Evolutionary conservation across 768 basidiomycete genomes (phyloP).

Genomic region (Boletus coccyginus): DNA sequence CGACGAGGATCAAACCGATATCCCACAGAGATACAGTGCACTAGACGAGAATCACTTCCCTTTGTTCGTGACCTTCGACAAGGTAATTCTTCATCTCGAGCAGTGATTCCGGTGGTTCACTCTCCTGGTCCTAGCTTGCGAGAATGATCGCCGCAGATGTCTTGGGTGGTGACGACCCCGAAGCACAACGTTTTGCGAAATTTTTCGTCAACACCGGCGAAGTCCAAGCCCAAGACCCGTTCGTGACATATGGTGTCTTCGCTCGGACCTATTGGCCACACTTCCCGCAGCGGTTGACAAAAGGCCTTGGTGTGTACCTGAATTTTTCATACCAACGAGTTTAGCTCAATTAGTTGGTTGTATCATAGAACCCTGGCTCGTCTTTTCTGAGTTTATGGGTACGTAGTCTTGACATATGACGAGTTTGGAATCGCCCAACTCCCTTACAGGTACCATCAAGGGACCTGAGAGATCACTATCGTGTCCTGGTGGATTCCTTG

Average conservation of each 20-base stretch:
- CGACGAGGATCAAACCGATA: no score
- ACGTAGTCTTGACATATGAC: conserved; percentile 2
- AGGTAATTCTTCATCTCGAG: no score
- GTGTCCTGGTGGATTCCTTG: conserved; percentile 38
- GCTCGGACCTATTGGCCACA: conserved; percentile 16
- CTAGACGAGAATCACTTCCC: no score
- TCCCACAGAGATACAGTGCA: no score
- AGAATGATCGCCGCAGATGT: conserved; percentile 28
- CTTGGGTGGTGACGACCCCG: background rate
- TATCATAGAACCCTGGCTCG: no score
- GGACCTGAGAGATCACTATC: conserved; percentile 58
- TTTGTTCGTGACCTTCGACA: no score
- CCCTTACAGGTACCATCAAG: conserved; percentile 51
- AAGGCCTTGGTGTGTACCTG: no score
- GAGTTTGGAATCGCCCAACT: background rate
- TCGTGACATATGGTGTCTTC: conserved; percentile 49
- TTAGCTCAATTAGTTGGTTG: no score
- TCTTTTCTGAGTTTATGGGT: conserved; percentile 65
- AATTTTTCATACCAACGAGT: no score
- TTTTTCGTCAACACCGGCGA: conserved; percentile 18
- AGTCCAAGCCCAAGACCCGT: conserved; percentile 16
- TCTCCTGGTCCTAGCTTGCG: conserved; percentile 13
- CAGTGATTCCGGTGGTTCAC: background rate
- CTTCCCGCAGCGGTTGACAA: no score
- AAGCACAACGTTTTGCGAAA: conserved; percentile 4